These are phyloP conservation scores for Anastatica hierochuntica DNA, from an alignment of 345 rosid species.

Conservation along the genomic window DNA sequence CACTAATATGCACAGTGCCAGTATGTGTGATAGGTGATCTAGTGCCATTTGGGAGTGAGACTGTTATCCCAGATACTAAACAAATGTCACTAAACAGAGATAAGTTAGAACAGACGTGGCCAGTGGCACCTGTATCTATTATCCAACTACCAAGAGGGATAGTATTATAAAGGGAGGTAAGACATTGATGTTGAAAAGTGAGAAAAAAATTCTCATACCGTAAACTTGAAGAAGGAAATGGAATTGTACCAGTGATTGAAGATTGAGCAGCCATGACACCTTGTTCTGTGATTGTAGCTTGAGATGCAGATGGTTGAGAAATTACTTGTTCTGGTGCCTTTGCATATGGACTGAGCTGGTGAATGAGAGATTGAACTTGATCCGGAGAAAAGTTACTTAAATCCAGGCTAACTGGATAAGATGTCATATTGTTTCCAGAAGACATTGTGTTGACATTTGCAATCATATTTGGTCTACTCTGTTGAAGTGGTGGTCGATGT, in stretches of 20 bases:
- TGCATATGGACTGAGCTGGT: neutral
- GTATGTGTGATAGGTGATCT: neutral
- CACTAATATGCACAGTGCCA: neutral
- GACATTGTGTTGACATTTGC: neutral
- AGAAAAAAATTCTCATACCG: neutral
- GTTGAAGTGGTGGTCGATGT: neutral
- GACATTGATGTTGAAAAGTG: neutral
- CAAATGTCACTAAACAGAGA: neutral
- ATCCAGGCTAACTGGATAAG: neutral
- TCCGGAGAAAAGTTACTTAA: neutral
- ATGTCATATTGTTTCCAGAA: too few species aligned
- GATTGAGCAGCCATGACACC: neutral
- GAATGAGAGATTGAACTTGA: neutral
- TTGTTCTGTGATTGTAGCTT: neutral
- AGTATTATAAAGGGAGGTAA: neutral
- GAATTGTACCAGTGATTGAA: neutral
- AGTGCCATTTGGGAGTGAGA: neutral
- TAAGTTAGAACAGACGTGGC: neutral
- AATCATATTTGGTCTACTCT: neutral
- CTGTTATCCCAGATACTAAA: neutral
- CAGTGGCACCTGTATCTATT: neutral
- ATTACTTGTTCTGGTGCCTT: neutral
- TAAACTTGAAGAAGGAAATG: neutral
- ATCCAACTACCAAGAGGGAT: neutral
- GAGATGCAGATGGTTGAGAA: too few species aligned